Base-by-base conservation (phyloP, 2,329 filamentous ascomycete genomes). In the Alternaria gaisen region DNA sequence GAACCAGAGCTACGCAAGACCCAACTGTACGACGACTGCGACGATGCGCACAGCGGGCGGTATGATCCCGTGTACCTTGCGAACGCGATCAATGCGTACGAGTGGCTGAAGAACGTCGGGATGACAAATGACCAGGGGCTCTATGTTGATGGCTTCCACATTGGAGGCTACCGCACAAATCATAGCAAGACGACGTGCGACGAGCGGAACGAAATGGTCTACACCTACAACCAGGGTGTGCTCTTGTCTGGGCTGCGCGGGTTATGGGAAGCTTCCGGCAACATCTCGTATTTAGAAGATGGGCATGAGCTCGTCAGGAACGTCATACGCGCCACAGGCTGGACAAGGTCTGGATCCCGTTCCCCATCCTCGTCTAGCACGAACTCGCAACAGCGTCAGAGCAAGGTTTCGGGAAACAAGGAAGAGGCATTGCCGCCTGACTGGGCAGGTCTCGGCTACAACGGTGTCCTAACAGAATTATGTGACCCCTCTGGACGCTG, bases 201-300 rank as follows among this genome's bases (percentile, higher is more conserved):
- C 74, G 77, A 87, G 51, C 87, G 93, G 50, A 92, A 97, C 77
- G 88, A 94, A 68, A 94, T 93, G 89, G 90, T 97, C 9, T 97
- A 94, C 79, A 96, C 93, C 0, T 97, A 98, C 81, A 98, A 98
- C 79, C 94, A 98, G 78, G 94, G 94, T 22, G 93, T 97, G 4
- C 73, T 98, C 1, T 85, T 97, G 22, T 93, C 91, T 5, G 94
- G 93, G 12, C 87, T 93, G 56, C 87, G 92, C 34, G 91, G 90
- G 1, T 84, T 97, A 0, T 97, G 91, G 87, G 86, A 91, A 63
- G 88, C 88, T 14, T 97, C 92, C 0, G 91, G 90, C 12, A 86
- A 88, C n/a, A 77, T 82, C 2, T 83, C 81, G 1, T 97, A 93
- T 73, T 83, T 97, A 1, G 79, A 85, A 20, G 93, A 97, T 58